Evolutionary conservation across 495 filamentous ascomycete genomes (phyloP), one percentile per base, ranked within the genome.

Genomic region (Aspergillus egyptiacus): DNA sequence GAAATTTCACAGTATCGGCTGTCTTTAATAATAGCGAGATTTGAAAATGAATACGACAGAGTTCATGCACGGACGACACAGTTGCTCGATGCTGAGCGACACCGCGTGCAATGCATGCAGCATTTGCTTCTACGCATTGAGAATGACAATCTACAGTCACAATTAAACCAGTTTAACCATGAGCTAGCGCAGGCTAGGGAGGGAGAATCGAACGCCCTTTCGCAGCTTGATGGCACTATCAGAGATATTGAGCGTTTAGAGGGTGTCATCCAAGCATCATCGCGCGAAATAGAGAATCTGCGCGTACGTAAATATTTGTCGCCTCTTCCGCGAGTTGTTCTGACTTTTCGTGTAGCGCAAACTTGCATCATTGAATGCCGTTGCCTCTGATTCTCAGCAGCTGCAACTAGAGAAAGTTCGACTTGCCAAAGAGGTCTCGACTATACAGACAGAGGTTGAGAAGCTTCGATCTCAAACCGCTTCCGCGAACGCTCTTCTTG

Each of bases 391-490:
- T 56, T 82, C 84, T 3, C 77, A 81, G 24, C 85, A 84, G 40
- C 40, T 90, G 5, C 70, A 91, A 38, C 77, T 83, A 9, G 89
- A 93, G 53, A 96, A 95, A 57, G 66, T 86, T 8, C 75, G 79
- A 1, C 72, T 96, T 15, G 71, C 79, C 15, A 82, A 85, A 28
- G 86, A 95, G 56, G 60, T 95, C 7, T 72, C 82, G 19, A 67
- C 71, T 19, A 57, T 91, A 35, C 85, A 84, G 55, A 81, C 84
- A 27, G 90, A 95, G 60, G 53, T 94, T 6, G 87, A 95, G 43
- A 83, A 88, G 57, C 71, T 95, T 10, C 76, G 79, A 50, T 76
- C 82, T 2, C 87, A 95, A 62, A 75, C 79, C 18, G 67, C 74
- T 13, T 78, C 80, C 19, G 74, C 86, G 32, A 82, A 88, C 54